These are phyloP conservation scores for Epichloe brachyelytri DNA, from an alignment of 2,329 filamentous ascomycete species.

Conservation along the genomic window DNA sequence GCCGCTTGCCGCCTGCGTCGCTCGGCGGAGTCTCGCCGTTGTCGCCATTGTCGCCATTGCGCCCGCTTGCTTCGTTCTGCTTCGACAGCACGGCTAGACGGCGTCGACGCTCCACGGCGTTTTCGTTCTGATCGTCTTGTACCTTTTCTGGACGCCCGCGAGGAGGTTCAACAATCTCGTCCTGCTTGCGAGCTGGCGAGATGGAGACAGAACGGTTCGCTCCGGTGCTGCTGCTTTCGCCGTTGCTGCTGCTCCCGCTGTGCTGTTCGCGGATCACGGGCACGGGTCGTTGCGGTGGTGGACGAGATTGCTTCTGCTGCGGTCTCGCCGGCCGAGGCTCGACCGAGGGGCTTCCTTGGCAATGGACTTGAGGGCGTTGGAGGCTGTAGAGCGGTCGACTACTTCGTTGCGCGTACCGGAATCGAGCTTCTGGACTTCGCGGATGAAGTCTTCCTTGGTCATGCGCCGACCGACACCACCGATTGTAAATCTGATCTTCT, in stretches of 20 bases:
- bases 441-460: constrained; percentile 70
- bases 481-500: constrained; percentile 64
- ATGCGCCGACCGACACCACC: constrained; percentile 59
- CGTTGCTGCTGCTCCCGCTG: constrained; percentile 5
- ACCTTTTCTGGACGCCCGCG: constrained; percentile 1
- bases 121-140: constrained; percentile 36
- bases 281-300: background rate
- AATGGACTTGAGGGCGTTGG: constrained; percentile 33
- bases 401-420: constrained; percentile 46
- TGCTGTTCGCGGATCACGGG: constrained; percentile 12
- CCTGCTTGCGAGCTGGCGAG: constrained; percentile 8
- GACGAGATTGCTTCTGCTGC: background rate
- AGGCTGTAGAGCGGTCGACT: constrained; percentile 36
- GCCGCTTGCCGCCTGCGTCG: constrained; percentile 61
- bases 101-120: constrained; percentile 54
- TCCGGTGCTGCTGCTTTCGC: constrained; percentile 10
- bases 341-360: constrained; percentile 28
- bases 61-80: constrained; percentile 21
- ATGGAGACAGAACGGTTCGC: constrained; percentile 9
- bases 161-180: background rate
- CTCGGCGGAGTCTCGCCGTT: constrained; percentile 59
- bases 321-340: background rate
- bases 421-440: constrained; percentile 60
- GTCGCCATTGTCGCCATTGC: constrained; percentile 20
- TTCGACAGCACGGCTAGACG: constrained; percentile 41